Base-by-base conservation (phyloP, 2,329 filamentous ascomycete species). In the Domatiomyces globalis region DNA sequence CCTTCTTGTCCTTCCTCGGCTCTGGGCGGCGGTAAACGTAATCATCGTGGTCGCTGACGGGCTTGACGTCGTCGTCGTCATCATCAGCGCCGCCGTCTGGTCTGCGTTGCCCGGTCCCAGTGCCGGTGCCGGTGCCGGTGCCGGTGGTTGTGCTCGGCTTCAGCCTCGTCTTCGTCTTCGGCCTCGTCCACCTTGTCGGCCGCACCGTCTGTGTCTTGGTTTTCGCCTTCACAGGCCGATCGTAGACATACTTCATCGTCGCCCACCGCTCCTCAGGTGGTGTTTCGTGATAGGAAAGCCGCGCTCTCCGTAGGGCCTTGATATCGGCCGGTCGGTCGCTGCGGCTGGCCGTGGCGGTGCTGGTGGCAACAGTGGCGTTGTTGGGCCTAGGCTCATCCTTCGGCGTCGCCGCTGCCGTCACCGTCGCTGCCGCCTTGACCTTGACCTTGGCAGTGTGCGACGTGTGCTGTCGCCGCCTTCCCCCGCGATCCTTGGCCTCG, bases 231-330 rank as follows among this genome's bases (percentile, higher is more conserved):
- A 51, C 29, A 43, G 53, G 52, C 17, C 42, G 36, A 12, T 49
- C 49, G 33, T 60, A 58, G 54, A 57, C 60, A 51, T 58, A 60
- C 42, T 55, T 60, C 56, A 59, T 62, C 22, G 57, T 55, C 50
- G 54, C 54, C 29, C 50, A 45, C 29, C 54, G 50, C 46, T 58
- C 53, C 27, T 55, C 50, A 1, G 56, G 49, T 15, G 60, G 44
- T 49, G 54, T 59, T 17, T 43, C 47, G 49, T 56, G 53, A 49
- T 57, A 55, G 42, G 57, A 52, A 36, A 62, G 55, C 48, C 61
- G 57, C 19, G 59, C 55, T 42, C 55, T 51, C 51, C 58, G 58
- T 27, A 62, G 46, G 18, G 55, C 58, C 45, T 60, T 52, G 42
- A 59, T 45, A 51, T 60, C 55, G 46, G 47, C 43, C 17, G 58